Conservation (phyloP, 306 rosid genomes). For the Cucumis sativus region DNA sequence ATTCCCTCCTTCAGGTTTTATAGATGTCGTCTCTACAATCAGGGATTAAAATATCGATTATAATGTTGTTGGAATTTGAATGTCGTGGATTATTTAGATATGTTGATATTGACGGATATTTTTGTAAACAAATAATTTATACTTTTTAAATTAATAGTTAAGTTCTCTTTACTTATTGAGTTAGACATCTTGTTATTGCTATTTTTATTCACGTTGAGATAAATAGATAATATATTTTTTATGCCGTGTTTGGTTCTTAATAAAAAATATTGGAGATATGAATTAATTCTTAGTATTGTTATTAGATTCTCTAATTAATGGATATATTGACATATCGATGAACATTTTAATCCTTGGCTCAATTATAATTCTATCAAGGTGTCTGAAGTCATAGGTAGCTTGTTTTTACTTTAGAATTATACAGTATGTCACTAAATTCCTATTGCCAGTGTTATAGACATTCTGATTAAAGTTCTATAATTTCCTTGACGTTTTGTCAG, state of each 20-base stretch:
- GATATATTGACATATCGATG: neutral
- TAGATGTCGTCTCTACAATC: neutral
- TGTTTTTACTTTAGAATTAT: neutral
- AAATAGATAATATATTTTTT: neutral
- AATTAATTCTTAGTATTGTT: neutral
- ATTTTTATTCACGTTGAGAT: neutral
- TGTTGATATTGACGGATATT: too few relatives aligned
- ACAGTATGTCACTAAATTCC: neutral
- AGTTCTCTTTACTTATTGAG: neutral
- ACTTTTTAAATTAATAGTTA: neutral
- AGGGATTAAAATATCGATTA: neutral
- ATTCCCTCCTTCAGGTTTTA: neutral
- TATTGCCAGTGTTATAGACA: neutral
- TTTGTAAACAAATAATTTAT: too few relatives aligned
- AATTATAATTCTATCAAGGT: neutral
- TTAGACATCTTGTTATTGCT: neutral
- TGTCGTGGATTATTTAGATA: too few relatives aligned
- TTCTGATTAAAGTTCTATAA: conserved; percentile 9
- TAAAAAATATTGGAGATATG: too few relatives aligned
- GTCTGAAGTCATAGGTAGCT: neutral
- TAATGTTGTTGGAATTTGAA: too few relatives aligned
- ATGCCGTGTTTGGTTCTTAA: too few relatives aligned
- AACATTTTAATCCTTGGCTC: neutral
- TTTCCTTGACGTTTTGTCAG: conserved; percentile 29
- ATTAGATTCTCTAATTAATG: neutral